Base-by-base conservation (phyloP, 78 protist genomes). In the Dictyostelium brefeldianum region DNA sequence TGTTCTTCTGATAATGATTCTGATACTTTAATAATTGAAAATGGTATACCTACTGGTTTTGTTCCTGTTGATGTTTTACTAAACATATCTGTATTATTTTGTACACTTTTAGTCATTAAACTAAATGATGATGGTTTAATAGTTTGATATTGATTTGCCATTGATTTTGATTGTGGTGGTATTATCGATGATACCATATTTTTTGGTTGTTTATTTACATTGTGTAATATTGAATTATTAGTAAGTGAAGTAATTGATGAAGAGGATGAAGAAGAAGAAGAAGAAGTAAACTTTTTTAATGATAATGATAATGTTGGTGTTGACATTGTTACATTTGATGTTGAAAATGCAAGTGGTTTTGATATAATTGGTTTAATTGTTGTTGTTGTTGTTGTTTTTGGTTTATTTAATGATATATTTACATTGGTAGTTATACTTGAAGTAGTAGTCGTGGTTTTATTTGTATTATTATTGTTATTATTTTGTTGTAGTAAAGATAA, bases 1-100 rank as follows among this genome's bases (percentile, higher is more conserved):
- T 94, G 96, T 29, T 94, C 96, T 3, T 18, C 43, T 1, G 83
- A 67, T 50, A 91, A 53, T 14, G 53, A 20, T 4, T n/a, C 31
- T 14, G 51, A 29, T 29, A 78, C 56, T 71, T 71, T 20, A 43
- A 78, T 31, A 7, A 48, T 11, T 22, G 64, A 9, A 48, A 48
- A 48, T 14, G 64, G 22, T 48, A 22, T 3, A 18, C 81, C 81
- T 50, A n/a, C n/a, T 48, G 47, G 9, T 8, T 25, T 14, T 9
- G n/a, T 43, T 10, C 22, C 22, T 20, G n/a, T 27, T 4, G 47
- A 14, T 12, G 43, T 17, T 20, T 70, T 70, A 41, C 25, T 25
- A 70, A 70, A 46, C 51, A 41, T 70, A 6, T 70, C 51, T 70
- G 53, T 70, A 17, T 14, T 69, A 69, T 48, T 73, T 31, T 11